These are phyloP conservation scores for Dactylellina haptotyla DNA, from an alignment of 2,329 filamentous ascomycete genomes.

Conservation along the genomic window DNA sequence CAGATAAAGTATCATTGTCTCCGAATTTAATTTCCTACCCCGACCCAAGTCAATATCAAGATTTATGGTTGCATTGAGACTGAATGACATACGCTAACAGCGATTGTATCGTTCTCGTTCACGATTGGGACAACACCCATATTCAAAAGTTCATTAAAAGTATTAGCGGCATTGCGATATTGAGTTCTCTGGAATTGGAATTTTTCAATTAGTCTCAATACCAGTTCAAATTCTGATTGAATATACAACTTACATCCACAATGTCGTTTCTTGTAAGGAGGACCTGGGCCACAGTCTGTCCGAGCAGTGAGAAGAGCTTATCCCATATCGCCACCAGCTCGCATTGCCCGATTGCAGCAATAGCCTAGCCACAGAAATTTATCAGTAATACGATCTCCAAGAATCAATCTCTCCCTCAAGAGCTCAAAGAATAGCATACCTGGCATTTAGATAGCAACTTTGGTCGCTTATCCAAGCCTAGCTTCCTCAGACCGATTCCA, in stretches of 20 bases:
- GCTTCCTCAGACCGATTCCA: constrained; percentile 87
- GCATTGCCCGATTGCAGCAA: constrained; percentile 96
- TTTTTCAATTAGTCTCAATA: constrained; percentile 53
- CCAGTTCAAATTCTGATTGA: not conserved
- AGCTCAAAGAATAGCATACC: constrained; percentile 63
- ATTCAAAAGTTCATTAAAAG: constrained; percentile 85
- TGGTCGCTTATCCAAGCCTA: constrained; percentile 86
- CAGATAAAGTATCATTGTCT: constrained; percentile 96
- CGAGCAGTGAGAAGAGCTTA: constrained; percentile 84
- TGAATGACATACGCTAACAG: constrained; percentile 72
- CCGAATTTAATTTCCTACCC: constrained; percentile 91
- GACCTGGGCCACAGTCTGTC: constrained; percentile 93
- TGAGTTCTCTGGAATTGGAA: constrained; percentile 73
- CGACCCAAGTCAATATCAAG: not conserved
- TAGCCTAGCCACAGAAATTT: constrained; percentile 67
- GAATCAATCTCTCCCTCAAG: not conserved
- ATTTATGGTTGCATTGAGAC: not conserved
- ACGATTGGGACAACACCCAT: constrained; percentile 98
- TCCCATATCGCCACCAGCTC: constrained; percentile 96
- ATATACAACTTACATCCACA: constrained; percentile 74
- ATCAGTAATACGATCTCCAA: not conserved
- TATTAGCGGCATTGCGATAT: constrained; percentile 97
- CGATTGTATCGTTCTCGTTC: constrained; percentile 97
- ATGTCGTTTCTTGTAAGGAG: constrained; percentile 95
- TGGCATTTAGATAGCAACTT: constrained; percentile 91